Evolutionary conservation across 345 rosid genomes (phyloP), one percentile per base, ranked within the genome.

Genomic region (Cardamine occulta): DNA sequence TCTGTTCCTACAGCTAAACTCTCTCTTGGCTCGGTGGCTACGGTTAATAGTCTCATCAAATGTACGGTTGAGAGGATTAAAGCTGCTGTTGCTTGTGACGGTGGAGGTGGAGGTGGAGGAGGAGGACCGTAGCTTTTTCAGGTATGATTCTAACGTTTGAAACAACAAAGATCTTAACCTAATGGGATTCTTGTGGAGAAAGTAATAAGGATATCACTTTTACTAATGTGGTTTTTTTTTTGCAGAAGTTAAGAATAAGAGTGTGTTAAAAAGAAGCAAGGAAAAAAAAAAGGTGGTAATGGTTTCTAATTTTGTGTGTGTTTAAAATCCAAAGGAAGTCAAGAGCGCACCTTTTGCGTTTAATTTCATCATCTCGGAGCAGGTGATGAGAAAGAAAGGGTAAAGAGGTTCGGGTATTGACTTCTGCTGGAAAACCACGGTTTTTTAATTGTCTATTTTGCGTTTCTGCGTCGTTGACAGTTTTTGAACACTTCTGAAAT

Each of bases 31-130:
- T 95, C 97, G 0, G 99, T 95, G 13, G 93, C 97, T 35, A 95
- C 99, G 5, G 99, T 95, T 8, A 90, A 89, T 80, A 95, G 88
- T 77, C 86, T 95, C 29, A 92, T 95, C 47, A 95, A 90, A 81
- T 89, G 97, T 91, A 95, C 99, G 0, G 95, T 92, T 1, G 97
- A 89, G 80, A 83, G 97, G 82, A 95, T 95, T 80, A 91, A 88
- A 78, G 83, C 88, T 0, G 91, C 99, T 0, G 91, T 91, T 37
- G 66, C 81, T 71, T 70, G 84, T 9, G 82, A 81, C 32, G 59
- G 18, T 39, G 66, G 56, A 47, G 51, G 59, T 24, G 58, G 21
- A 1, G 26, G 28, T 17, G 74, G 63, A 5, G 32, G 31, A 28
- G 31, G 32, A 44, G 80, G 47, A 49, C 51, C 11, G 0, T 72